These are phyloP conservation scores for Daedaleopsis nitida DNA, from an alignment of 768 basidiomycete genomes.

Conservation along the genomic window DNA sequence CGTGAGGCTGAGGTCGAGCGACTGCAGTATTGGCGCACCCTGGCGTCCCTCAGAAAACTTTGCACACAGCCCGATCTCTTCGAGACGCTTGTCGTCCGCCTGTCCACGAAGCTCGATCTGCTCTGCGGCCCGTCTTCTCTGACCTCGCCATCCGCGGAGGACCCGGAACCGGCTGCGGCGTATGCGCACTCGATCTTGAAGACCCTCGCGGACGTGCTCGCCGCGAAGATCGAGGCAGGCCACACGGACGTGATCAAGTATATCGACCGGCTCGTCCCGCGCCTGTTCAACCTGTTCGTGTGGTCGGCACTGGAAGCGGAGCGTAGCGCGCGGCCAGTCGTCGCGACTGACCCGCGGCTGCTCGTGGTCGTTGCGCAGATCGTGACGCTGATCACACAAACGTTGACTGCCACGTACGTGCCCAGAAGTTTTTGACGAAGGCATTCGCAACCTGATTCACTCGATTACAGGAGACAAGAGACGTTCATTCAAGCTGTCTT, in stretches of 20 bases:
- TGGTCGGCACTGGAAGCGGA: constrained; percentile 36
- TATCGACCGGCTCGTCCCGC: constrained; percentile 71
- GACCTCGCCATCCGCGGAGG: constrained; percentile 29
- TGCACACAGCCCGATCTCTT: constrained; percentile 80
- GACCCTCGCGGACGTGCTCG: constrained; percentile 64
- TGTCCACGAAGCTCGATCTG: constrained; percentile 75
- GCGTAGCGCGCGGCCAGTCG: constrained; percentile 18
- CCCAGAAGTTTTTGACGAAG: no score
- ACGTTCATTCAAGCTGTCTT: constrained; percentile 53
- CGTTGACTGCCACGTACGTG: constrained; percentile 66
- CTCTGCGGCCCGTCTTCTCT: constrained; percentile 46
- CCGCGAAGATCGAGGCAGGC: constrained; percentile 44
- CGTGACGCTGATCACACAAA: constrained; percentile 66
- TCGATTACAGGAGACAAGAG: constrained; percentile 60
- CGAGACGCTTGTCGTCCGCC: constrained; percentile 76
- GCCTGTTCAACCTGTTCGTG: constrained; percentile 68
- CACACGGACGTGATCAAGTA: constrained; percentile 80
- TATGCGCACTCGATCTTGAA: constrained; percentile 85
- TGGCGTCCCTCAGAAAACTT: constrained; percentile 69
- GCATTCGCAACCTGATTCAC: background rate
- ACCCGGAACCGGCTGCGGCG: constrained; percentile 67
- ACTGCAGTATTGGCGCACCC: constrained; percentile 64
- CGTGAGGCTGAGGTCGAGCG: constrained; percentile 56
- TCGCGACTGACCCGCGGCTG: constrained; percentile 52
- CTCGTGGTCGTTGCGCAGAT: constrained; percentile 66